Conservation (phyloP, 768 basidiomycete species). For the Lactifluus volemus region DNA sequence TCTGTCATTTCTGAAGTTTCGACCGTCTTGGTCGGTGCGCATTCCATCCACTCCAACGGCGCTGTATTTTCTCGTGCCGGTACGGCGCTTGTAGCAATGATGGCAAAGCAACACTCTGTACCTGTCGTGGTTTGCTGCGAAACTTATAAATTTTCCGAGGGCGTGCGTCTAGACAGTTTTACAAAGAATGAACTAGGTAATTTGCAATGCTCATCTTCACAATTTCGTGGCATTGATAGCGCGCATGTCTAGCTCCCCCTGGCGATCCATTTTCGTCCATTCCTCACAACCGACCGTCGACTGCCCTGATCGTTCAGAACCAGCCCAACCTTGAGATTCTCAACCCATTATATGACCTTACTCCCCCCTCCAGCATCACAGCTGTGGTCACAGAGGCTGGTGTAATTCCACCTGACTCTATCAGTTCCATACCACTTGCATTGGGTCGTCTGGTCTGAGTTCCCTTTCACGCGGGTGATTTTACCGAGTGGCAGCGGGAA, state of each 20-base stretch:
- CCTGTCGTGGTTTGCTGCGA: slow-evolving; percentile 97
- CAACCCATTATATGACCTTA: slow-evolving; percentile 89
- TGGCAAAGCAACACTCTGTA: slow-evolving; percentile 80
- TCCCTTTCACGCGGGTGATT: not conserved
- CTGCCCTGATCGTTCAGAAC: slow-evolving; percentile 24
- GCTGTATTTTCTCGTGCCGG: slow-evolving; percentile 91
- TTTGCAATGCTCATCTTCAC: slow-evolving; percentile 17
- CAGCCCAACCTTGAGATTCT: slow-evolving; percentile 61
- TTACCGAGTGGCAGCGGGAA: not conserved
- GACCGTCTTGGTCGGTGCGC: slow-evolving; percentile 84
- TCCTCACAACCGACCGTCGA: slow-evolving; percentile 27
- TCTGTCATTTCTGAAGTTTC: slow-evolving; percentile 75
- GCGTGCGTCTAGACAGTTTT: slow-evolving; percentile 87
- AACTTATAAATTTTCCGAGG: slow-evolving; percentile 96
- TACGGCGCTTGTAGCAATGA: slow-evolving; percentile 94
- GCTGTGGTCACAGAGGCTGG: slow-evolving; percentile 97
- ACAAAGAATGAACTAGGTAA: slow-evolving; percentile 93
- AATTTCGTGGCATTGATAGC: not conserved
- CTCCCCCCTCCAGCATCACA: slow-evolving; percentile 85
- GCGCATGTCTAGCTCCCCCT: slow-evolving; percentile 22
- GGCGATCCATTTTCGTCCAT: slow-evolving; percentile 29
- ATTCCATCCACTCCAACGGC: slow-evolving; percentile 92
- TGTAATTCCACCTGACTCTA: slow-evolving; percentile 86
- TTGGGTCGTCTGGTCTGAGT: slow-evolving; percentile 32
- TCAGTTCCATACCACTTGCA: slow-evolving; percentile 73